Percentiles rank a stretch among this genome's conserved stretches.
Evolutionary conservation across 2,329 filamentous ascomycete genomes (phyloP).

Genomic region (Penicillium corylophilum): DNA sequence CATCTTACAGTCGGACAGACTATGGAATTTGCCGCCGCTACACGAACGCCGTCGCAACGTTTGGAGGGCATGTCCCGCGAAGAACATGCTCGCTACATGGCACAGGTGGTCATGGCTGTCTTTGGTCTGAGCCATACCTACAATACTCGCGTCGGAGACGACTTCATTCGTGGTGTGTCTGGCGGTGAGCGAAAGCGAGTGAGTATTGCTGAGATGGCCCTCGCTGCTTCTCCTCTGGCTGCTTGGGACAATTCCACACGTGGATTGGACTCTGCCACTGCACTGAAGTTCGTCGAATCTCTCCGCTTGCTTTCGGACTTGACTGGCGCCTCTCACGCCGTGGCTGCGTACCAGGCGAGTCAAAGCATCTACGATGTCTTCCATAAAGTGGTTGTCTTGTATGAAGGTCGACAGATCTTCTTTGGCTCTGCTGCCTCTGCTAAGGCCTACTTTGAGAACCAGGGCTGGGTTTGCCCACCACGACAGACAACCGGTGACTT

Average conservation of each 20-base stretch:
- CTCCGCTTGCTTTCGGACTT: conserved; percentile 49
- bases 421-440: conserved; percentile 63
- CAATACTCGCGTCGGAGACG: conserved; percentile 48
- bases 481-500: conserved; percentile 69
- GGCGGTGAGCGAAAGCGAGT: conserved; percentile 62
- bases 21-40: conserved; percentile 71
- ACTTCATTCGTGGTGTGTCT: conserved; percentile 59
- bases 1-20: conserved; percentile 66
- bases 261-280: conserved; percentile 51
- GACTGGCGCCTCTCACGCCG: conserved; percentile 44
- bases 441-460: conserved; percentile 62
- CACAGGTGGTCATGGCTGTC: conserved; percentile 45
- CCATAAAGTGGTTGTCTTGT: conserved; percentile 68
- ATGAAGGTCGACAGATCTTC: conserved; percentile 72
- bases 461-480: conserved; percentile 64
- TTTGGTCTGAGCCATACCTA: conserved; percentile 49
- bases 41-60: conserved; percentile 47
- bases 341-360: conserved; percentile 53
- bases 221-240: conserved; percentile 45
- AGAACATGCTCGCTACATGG: conserved; percentile 42
- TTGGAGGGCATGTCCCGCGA: conserved; percentile 30
- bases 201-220: conserved; percentile 55
- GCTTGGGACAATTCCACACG: conserved; percentile 47
- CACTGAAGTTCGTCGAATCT: conserved; percentile 53
- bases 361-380: conserved; percentile 54